These are phyloP conservation scores for Apiospora kogelbergensis DNA, from an alignment of 2,329 filamentous ascomycete species.

Conservation along the genomic window DNA sequence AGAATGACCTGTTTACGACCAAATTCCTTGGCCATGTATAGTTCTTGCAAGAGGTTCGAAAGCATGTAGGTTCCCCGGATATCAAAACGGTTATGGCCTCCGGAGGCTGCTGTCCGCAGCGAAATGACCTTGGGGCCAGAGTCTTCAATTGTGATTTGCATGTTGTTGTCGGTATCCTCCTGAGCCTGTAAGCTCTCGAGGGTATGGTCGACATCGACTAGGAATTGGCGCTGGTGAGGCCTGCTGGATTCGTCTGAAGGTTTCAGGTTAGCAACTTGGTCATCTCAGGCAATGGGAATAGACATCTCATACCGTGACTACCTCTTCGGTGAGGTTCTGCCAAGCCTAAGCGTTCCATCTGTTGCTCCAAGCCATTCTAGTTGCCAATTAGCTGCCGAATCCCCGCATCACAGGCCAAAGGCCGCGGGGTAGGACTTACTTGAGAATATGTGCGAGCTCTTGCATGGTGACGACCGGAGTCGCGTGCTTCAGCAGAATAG, in stretches of 20 bases:
- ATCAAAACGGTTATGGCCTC: slow-evolving; percentile 84
- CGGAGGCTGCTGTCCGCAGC: slow-evolving; percentile 81
- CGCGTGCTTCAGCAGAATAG: slow-evolving; percentile 56
- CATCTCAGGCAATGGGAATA: not conserved
- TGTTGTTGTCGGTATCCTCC: slow-evolving; percentile 92
- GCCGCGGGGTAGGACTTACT: slow-evolving; percentile 33
- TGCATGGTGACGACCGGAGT: slow-evolving; percentile 46
- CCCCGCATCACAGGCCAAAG: not conserved
- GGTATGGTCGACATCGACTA: slow-evolving; percentile 84
- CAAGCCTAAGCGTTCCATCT: slow-evolving; percentile 51
- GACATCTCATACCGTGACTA: slow-evolving; percentile 52
- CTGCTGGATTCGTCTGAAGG: slow-evolving; percentile 68
- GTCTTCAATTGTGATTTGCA: slow-evolving; percentile 98
- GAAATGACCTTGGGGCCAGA: slow-evolving; percentile 87
- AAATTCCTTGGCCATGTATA: slow-evolving; percentile 88
- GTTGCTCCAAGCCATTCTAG: slow-evolving; percentile 54
- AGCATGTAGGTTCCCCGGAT: slow-evolving; percentile 96
- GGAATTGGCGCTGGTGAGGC: slow-evolving; percentile 70
- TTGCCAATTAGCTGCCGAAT: not conserved
- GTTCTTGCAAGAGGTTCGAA: slow-evolving; percentile 92
- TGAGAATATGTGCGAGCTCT: slow-evolving; percentile 59
- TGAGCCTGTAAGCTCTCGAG: slow-evolving; percentile 75
- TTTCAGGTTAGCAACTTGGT: slow-evolving; percentile 1
- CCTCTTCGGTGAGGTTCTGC: slow-evolving; percentile 58
- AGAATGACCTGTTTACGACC: slow-evolving; percentile 87